These are phyloP conservation scores for Anisodus acutangulus DNA, from an alignment of 257 asterid species.

Conservation along the genomic window DNA sequence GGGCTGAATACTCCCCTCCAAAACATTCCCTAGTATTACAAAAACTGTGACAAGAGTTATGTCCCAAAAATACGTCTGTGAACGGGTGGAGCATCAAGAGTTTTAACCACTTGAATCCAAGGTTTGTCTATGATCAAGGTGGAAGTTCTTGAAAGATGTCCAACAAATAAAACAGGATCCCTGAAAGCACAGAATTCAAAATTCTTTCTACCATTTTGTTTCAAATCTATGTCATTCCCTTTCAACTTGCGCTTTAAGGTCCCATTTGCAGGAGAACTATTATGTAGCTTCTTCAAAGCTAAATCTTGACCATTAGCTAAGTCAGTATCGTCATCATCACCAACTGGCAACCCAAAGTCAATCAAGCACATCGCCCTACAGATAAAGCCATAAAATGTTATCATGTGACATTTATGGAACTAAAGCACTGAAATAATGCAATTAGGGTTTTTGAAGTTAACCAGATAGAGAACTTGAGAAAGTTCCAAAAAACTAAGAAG, in stretches of 20 bases:
- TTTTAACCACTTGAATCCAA: constrained; percentile 73
- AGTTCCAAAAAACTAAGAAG: background rate
- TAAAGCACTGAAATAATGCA: constrained; percentile 16
- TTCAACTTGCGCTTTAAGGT: constrained; percentile 61
- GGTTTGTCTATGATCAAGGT: constrained; percentile 91
- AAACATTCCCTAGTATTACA: constrained; percentile 29
- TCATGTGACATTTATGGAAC: background rate
- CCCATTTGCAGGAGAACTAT: constrained; percentile 49
- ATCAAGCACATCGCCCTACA: constrained; percentile 88
- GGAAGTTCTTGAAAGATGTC: constrained; percentile 83
- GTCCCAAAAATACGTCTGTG: constrained; percentile 92
- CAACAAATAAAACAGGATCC: constrained; percentile 89
- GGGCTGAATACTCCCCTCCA: constrained; percentile 39
- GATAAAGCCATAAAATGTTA: constrained; percentile 21
- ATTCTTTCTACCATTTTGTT: constrained; percentile 58
- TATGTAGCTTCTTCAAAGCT: constrained; percentile 45
- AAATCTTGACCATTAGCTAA: constrained; percentile 48
- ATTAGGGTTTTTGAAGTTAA: background rate
- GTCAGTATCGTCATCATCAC: constrained; percentile 49
- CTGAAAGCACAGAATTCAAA: constrained; percentile 70
- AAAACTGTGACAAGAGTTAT: constrained; percentile 35
- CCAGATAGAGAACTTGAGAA: background rate
- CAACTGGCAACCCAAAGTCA: constrained; percentile 83
- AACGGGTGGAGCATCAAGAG: constrained; percentile 77
- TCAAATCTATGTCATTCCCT: constrained; percentile 53